A percentile compares a stretch with the other conserved stretches of the same genome.
Conservation (phyloP, 2,329 filamentous ascomycete genomes). For the Aspergillus udagawae region DNA sequence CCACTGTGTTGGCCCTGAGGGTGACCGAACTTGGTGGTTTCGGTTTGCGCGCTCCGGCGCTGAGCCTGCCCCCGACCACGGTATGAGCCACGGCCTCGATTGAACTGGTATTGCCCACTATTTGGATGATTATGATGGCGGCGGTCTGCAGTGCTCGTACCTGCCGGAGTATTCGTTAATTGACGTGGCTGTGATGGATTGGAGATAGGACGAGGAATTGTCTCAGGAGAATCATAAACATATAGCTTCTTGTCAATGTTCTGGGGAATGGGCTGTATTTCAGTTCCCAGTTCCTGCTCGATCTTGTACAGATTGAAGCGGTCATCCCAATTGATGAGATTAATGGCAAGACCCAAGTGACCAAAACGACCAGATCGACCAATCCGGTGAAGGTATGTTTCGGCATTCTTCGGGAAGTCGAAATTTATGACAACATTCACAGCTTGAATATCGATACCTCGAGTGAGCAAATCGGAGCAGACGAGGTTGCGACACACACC, state of each 20-base stretch:
- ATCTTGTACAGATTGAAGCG: conserved; percentile 99
- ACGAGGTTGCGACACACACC: conserved; percentile 97
- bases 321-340: conserved; percentile 99
- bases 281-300: conserved; percentile 92
- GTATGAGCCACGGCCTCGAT: conserved; percentile 39
- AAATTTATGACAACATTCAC: conserved; percentile 99
- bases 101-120: conserved; percentile 35
- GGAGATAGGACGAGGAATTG: conserved; percentile 77
- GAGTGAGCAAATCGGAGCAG: conserved; percentile 93
- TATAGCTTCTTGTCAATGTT: conserved; percentile 97
- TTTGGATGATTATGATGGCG: conserved; percentile 34
- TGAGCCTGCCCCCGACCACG: conserved; percentile 43
- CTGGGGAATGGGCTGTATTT: conserved; percentile 93
- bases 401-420: conserved; percentile 98
- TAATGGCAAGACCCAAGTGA: conserved; percentile 95
- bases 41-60: conserved; percentile 35
- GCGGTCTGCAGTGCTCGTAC: conserved; percentile 28
- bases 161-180: conserved; percentile 13
- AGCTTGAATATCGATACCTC: conserved; percentile 98
- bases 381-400: conserved; percentile 97
- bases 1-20: conserved; percentile 24
- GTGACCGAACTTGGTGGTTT: conserved; percentile 25
- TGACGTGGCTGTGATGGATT: conserved; percentile 43
- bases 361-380: conserved; percentile 96
- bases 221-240: conserved; percentile 95